Base-by-base conservation (phyloP, 257 asterid genomes). In the Thymus mandschuricus region DNA sequence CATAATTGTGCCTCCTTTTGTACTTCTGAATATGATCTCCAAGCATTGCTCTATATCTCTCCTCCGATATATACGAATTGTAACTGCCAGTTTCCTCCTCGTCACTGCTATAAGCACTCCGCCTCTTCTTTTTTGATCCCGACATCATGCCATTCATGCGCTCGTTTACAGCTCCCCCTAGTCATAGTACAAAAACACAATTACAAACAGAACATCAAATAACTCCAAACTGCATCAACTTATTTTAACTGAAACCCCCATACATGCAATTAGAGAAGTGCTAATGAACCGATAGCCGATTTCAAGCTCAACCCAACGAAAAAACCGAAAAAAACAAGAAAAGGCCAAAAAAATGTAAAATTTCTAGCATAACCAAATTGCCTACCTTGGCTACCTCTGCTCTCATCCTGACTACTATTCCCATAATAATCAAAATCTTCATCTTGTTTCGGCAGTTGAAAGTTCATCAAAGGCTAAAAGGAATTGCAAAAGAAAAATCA, bases 361-460 rank as follows among this genome's bases (percentile, higher is more conserved):
- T 13, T 60, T 76, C 61, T 74, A 33, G 66, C 63, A 71, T 13
- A 63, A 76, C 67, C 49, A 75, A 77, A 78, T 72, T 78, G 81
- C 83, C 82, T 84, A 84, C 95, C 95, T 89, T 81, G 96, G 87
- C 90, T 84, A 86, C 91, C 96, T 88, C 88, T 84, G 92, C 97
- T 92, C 82, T 95, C 99, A 78, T 95, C 99, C 86, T 92, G 97
- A 83, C 99, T 95, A 82, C 98, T 90, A 82, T 88, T 88, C 67
- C 85, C 98, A 74, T 85, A 85, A 83, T 92, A 88, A 82, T 92
- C 97, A 80, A 88, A 86, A 76, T 86, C 97, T 64, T 88, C 96
- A 62, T 87, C 96, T 70, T 85, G 93, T 74, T 86, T 95, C 68
- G 98, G 99, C 85, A 95, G 95, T 81, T 84, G 96, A 83, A 85